Evolutionary conservation across 1,139 yeast genomes (phyloP).

Genomic region (Suhomyces bokatorum): DNA sequence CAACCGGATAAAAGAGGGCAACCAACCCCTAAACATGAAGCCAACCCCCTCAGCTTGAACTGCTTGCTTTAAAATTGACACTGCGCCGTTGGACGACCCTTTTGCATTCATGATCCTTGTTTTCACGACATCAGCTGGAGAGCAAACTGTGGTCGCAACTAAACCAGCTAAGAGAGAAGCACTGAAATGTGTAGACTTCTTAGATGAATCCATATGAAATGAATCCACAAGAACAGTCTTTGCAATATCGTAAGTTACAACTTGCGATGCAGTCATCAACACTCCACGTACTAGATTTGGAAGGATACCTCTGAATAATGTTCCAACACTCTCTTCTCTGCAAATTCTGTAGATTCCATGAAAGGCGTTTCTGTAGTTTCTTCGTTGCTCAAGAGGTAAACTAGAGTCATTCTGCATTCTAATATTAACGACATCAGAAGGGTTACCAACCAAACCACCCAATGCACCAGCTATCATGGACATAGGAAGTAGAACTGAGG

Average conservation of each 20-base stretch:
- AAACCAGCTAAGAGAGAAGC: constrained; percentile 80
- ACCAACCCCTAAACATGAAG: constrained; percentile 89
- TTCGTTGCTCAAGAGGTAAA: constrained; percentile 60
- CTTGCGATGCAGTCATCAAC: constrained; percentile 89
- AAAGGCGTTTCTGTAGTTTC: constrained; percentile 76
- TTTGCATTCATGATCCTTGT: constrained; percentile 82
- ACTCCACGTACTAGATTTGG: constrained; percentile 83
- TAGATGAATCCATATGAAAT: constrained; percentile 55
- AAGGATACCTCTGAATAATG: constrained; percentile 70
- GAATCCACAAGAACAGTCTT: constrained; percentile 58
- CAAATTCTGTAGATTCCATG: constrained; percentile 68
- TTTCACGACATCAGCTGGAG: constrained; percentile 90
- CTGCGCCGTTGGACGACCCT: constrained; percentile 48
- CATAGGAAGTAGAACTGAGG: constrained; percentile 59
- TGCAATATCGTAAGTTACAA: constrained; percentile 81
- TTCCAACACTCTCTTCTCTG: constrained; percentile 59
- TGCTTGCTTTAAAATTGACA: constrained; percentile 53
- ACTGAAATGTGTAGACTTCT: constrained; percentile 71
- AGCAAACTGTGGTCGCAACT: constrained; percentile 87
- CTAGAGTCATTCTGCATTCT: constrained; percentile 90
- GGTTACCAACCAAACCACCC: constrained; percentile 86
- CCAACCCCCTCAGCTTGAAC: constrained; percentile 68
- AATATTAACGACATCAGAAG: constrained; percentile 84
- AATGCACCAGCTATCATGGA: constrained; percentile 83
- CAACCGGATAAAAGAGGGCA: constrained; percentile 80